phyloP scores from a whole-genome alignment of 2,329 filamentous ascomycete genomes.

The Chrysosporium queenslandicum region DNA sequence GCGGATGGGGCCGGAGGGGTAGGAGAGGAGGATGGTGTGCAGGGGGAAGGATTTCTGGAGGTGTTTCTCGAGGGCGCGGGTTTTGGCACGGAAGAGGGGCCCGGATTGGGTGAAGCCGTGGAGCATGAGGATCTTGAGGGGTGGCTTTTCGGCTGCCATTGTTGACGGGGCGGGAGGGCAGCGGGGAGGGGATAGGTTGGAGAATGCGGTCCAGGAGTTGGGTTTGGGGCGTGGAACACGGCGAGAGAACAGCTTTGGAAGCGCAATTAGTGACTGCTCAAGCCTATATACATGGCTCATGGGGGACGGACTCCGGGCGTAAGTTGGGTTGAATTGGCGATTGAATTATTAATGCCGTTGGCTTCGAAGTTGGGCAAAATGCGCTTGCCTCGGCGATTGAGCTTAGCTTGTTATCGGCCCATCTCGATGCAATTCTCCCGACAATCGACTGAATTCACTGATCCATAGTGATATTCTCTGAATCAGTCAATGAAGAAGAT shows the following conservation, averaged over 20 bases:
- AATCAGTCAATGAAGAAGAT: too few relatives aligned
- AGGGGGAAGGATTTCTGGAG: conserved; percentile 62
- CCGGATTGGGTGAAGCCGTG: conserved; percentile 90
- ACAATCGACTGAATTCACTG: not conserved
- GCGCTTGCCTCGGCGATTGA: conserved; percentile 8
- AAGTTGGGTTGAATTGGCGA: not conserved
- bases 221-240: not conserved
- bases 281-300: not conserved
- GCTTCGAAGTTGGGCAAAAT: not conserved
- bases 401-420: too few relatives aligned
- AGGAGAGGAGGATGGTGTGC: conserved; percentile 51
- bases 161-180: not conserved
- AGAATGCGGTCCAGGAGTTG: not conserved
- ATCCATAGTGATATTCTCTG: too few relatives aligned
- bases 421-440: not conserved
- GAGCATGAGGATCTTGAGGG: conserved; percentile 62
- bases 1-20: conserved; percentile 58
- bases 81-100: conserved; percentile 74
- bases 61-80: conserved; percentile 72
- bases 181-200: not conserved
- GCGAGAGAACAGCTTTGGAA: not conserved
- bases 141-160: conserved; percentile 13
- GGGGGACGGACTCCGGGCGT: not conserved
- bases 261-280: not conserved
- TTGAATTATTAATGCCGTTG: not conserved